phyloP scores from a whole-genome alignment of 169 alveolate species.

The Blepharisma undulans region DNA sequence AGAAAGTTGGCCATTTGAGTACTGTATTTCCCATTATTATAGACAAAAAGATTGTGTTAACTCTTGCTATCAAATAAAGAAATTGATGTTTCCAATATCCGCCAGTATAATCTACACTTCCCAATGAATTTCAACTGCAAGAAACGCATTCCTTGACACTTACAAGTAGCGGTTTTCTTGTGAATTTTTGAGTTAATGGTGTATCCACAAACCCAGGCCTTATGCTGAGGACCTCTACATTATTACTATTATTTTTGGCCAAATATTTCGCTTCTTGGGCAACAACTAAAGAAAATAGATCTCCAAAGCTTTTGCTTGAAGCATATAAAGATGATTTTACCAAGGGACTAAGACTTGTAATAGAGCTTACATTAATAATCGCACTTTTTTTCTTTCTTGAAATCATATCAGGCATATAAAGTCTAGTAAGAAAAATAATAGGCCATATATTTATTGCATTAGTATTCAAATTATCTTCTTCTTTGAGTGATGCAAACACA shows the following conservation, averaged over 20 bases:
- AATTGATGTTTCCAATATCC: slow-evolving; percentile 19
- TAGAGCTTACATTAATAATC: slow-evolving; percentile 23
- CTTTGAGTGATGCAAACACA: not conserved
- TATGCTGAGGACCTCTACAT: not conserved
- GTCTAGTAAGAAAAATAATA: not conserved
- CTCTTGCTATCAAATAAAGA: too few species aligned
- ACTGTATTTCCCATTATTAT: too few species aligned
- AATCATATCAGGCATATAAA: not conserved
- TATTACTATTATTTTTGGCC: not conserved
- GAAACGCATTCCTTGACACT: not conserved
- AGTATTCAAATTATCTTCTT: not conserved
- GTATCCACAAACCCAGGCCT: slow-evolving; percentile 33
- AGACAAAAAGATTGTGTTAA: too few species aligned
- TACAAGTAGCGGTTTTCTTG: not conserved
- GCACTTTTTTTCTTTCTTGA: not conserved
- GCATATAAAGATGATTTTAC: not conserved
- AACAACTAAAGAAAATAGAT: not conserved
- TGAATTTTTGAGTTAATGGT: not conserved
- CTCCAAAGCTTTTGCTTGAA: not conserved
- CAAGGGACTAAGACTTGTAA: not conserved
- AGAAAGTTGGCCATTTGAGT: too few species aligned
- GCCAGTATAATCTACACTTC: not conserved
- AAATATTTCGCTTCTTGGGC: not conserved
- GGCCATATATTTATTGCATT: not conserved
- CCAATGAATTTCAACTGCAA: not conserved